Evolutionary conservation across 2,329 filamentous ascomycete genomes (phyloP).

Genomic region (Ceratocystis eucalypticola): DNA sequence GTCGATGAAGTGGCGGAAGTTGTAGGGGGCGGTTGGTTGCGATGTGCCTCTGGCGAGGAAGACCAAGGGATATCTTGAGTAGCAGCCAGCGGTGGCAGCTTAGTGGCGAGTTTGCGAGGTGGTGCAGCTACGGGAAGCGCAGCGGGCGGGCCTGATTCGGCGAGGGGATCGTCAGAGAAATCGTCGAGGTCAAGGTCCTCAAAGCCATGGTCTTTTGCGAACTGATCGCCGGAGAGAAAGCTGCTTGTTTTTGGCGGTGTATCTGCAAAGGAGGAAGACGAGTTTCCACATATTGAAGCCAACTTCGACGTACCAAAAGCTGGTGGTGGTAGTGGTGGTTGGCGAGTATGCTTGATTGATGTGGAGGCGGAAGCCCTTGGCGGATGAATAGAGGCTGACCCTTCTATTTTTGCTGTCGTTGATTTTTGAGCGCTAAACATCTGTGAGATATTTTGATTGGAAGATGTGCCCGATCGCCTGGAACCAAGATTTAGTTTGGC

Average conservation of each 20-base stretch:
- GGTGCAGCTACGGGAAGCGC: constrained; percentile 11
- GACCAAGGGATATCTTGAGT: constrained; percentile 8
- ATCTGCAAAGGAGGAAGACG: constrained; percentile 10
- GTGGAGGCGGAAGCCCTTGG: background rate
- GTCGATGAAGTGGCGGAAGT: background rate
- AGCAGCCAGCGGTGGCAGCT: constrained; percentile 6
- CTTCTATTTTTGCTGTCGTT: background rate
- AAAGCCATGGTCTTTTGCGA: constrained; percentile 17
- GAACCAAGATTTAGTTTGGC: background rate
- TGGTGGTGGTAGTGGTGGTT: constrained; percentile 3
- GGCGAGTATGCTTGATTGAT: background rate
- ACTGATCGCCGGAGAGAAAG: constrained; percentile 9
- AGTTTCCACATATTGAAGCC: constrained; percentile 11
- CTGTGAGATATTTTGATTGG: constrained; percentile 14
- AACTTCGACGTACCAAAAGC: constrained; percentile 7
- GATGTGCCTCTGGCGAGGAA: constrained; percentile 1
- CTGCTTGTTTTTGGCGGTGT: background rate
- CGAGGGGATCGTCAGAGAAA: constrained; percentile 18
- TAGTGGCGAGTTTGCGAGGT: constrained; percentile 2
- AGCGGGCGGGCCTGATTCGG: constrained; percentile 10
- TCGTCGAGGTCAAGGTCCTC: constrained; percentile 16
- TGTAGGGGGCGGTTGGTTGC: background rate
- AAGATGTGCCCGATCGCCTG: constrained; percentile 1
- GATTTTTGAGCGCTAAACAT: constrained; percentile 12
- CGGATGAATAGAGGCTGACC: background rate